phyloP scores from a whole-genome alignment of 768 basidiomycete genomes.

The Boletus barrowsii region DNA sequence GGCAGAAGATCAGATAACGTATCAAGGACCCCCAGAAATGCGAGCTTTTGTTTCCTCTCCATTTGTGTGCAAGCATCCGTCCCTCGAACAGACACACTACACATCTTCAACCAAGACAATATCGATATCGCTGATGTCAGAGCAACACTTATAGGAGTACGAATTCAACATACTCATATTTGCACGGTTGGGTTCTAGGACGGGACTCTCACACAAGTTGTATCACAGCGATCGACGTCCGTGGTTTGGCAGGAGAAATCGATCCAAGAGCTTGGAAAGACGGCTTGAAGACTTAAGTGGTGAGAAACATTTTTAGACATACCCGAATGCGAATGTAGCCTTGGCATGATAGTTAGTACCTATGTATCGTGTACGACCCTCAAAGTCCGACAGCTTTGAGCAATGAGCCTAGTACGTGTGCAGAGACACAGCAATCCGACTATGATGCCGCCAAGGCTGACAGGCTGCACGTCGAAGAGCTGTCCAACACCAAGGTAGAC shows the following conservation, averaged over 20 bases:
- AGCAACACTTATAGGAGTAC: slow-evolving; percentile 5
- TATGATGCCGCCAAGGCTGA: background rate
- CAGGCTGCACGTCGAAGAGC: slow-evolving; percentile 4
- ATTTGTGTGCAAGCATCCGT: background rate
- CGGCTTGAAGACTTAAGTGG: background rate
- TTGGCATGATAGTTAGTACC: background rate
- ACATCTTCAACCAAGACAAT: background rate
- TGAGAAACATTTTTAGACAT: background rate
- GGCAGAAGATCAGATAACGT: background rate
- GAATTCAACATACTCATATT: slow-evolving; percentile 8
- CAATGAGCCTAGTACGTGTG: background rate
- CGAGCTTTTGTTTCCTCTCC: background rate
- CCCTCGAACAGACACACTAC: background rate
- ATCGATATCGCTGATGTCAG: slow-evolving; percentile 12
- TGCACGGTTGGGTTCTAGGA: background rate
- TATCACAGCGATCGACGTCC: background rate
- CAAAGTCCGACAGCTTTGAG: background rate
- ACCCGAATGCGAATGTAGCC: background rate
- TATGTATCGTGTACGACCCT: background rate
- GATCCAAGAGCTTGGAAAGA: background rate
- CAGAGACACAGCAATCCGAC: background rate
- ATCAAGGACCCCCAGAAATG: background rate
- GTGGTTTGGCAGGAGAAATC: background rate
- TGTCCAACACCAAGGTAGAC: background rate
- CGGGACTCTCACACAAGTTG: background rate